Percentiles rank a stretch among this genome's conserved stretches.
Evolutionary conservation across 139 green algal species (phyloP).

Genomic region (Chara braunii): DNA sequence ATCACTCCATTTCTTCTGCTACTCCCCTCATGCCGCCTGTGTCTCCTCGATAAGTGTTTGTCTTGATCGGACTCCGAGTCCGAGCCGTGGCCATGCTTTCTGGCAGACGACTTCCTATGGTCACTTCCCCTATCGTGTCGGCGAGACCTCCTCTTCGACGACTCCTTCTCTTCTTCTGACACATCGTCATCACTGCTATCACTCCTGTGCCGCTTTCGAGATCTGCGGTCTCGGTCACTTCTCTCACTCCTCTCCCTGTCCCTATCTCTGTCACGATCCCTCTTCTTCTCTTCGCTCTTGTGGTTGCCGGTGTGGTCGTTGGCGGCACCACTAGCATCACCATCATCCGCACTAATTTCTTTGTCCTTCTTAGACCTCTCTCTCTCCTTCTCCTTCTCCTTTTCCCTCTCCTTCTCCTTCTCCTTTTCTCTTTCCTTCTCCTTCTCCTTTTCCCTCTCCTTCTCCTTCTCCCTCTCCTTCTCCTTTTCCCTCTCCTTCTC

Average conservation of each 20-base stretch:
- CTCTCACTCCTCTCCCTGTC: conserved; percentile 11
- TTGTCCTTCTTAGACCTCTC: conserved; percentile 1
- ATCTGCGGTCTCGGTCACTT: no score
- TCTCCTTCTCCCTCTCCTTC: conserved; percentile 1
- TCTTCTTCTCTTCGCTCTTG: conserved; percentile 3
- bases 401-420: conserved; percentile 1
- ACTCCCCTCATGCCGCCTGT: background rate
- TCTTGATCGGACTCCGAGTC: conserved; percentile 9
- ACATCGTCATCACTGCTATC: conserved; percentile 9
- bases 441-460: conserved; percentile 10
- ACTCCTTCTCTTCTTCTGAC: conserved; percentile 25
- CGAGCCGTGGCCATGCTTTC: background rate
- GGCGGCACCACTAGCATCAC: no score
- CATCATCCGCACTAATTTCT: no score
- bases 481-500: background rate
- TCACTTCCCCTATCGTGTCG: conserved; percentile 19
- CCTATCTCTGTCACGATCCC: conserved; percentile 4
- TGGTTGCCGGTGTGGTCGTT: no score
- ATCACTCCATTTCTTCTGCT: background rate
- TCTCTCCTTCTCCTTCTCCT: conserved; percentile 5
- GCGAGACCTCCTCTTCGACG: conserved; percentile 9
- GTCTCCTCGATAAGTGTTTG: background rate
- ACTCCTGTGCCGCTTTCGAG: conserved; percentile 4
- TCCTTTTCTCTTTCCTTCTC: background rate
- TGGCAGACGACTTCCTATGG: conserved; percentile 27